These are phyloP conservation scores for Candida vartiovaarae DNA, from an alignment of 805 yeast genomes.

Conservation along the genomic window DNA sequence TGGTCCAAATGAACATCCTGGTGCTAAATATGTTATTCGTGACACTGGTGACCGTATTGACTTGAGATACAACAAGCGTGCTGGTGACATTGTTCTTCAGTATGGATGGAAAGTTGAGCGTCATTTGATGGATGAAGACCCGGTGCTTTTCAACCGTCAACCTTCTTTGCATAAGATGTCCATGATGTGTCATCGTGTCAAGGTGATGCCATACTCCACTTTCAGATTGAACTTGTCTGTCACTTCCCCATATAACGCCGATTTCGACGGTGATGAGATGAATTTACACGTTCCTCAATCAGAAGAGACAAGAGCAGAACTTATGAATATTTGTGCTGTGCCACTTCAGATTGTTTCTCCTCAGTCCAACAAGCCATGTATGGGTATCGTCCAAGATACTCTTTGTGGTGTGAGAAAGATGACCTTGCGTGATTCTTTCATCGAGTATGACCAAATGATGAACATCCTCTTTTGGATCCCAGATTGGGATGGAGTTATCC, in stretches of 20 bases:
- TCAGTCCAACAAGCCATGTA: constrained; percentile 96
- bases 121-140: constrained; percentile 95
- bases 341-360: constrained; percentile 98
- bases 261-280: constrained; percentile 99
- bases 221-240: constrained; percentile 95
- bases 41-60: constrained; percentile 99
- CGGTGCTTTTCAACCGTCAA: constrained; percentile 97
- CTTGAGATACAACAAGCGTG: constrained; percentile 92
- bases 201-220: constrained; percentile 98
- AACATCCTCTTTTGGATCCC: constrained; percentile 97
- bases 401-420: constrained; percentile 94
- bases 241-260: constrained; percentile 99
- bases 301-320: constrained; percentile 95
- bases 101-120: constrained; percentile 99
- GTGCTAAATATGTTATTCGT: constrained; percentile 97
- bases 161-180: constrained; percentile 99
- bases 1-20: constrained; percentile 99
- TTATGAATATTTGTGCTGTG: constrained; percentile 92
- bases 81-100: constrained; percentile 96
- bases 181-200: constrained; percentile 99
- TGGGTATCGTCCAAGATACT: constrained; percentile 99
- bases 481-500: constrained; percentile 96
- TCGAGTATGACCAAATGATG: constrained; percentile 92
- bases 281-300: constrained; percentile 98
- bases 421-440: constrained; percentile 83